Base-by-base conservation (phyloP, 225 moss, liverwort and hornwort species). In the Marchantia paleacea region DNA sequence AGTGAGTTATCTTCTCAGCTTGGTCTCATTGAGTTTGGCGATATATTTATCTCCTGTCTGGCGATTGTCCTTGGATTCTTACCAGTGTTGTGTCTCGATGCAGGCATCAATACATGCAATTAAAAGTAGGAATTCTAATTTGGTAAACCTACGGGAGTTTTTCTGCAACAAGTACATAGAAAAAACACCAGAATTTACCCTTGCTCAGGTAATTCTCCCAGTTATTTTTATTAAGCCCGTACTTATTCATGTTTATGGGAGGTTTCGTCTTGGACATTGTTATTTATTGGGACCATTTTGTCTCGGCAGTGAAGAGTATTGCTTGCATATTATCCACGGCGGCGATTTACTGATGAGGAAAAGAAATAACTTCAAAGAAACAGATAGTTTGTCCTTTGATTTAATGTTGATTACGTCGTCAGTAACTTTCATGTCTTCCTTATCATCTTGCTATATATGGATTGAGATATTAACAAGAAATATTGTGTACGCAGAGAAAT, bases 61-160 rank as follows among this genome's bases (percentile, higher is more conserved):
- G n/a, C 28, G 0, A 29, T 10, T 68, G 68, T 68, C 68, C 24
- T 10, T 13, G 68, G 6, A 28, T 12, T 55, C 55, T 75, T 22
- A 55, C 47, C 62, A n/a, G 57, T 13, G 39, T 39, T 51, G n/a
- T 78, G 51, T 26, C n/a, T 50, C 64, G 61, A 39, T 82, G 81
- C 91, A 99, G 97, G 95, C 95, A 85, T 99, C 97, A 75, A 99
- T 99, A 82, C 97, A 99, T 88, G 89, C 95, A 74, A 95, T 99
- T 79, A 99, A 99, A 89, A 95, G 89, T 91, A 93, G 97, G 85
- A 94, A 99, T 85, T 87, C 92, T 84, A 90, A 94, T 73, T 80
- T 94, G 72, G 85, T 87, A 63, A 97, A 88, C 80, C 86, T 95
- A 74, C 93, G 93, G 68, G 97, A 99, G 85, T 99, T 99, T 83